Conservation (phyloP, 768 basidiomycete species). For the Amanita molliuscula region DNA sequence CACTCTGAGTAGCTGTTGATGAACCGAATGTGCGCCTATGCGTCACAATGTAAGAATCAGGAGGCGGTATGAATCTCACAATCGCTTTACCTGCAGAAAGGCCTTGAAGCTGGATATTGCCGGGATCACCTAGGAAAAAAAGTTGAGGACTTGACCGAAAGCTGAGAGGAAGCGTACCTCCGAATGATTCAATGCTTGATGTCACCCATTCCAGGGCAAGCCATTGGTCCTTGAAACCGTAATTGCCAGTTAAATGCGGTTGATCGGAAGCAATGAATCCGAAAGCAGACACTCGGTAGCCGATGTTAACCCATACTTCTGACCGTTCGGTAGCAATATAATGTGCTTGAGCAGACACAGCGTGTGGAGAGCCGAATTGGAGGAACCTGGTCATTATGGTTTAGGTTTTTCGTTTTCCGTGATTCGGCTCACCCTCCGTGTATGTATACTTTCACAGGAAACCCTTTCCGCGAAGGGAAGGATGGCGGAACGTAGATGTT, state of each 20-base stretch:
- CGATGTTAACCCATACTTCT: conserved; percentile 70
- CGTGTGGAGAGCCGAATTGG: conserved; percentile 70
- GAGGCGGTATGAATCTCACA: no score
- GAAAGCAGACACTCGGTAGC: conserved; percentile 67
- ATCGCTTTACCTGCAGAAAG: conserved; percentile 52
- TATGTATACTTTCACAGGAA: conserved; percentile 67
- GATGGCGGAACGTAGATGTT: conserved; percentile 57
- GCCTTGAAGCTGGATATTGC: conserved; percentile 52
- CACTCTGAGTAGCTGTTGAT: conserved; percentile 62
- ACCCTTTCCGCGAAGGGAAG: conserved; percentile 27
- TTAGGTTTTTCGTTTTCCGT: background rate
- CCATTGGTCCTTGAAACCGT: conserved; percentile 83
- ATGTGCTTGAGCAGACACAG: conserved; percentile 50
- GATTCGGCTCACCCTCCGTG: conserved; percentile 56
- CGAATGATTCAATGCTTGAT: conserved; percentile 57
- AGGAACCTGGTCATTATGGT: conserved; percentile 39
- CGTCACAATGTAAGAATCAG: background rate
- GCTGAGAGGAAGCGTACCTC: conserved; percentile 31
- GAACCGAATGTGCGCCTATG: conserved; percentile 62
- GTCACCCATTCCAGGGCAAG: conserved; percentile 63
- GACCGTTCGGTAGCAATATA: conserved; percentile 51
- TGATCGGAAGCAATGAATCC: conserved; percentile 64
- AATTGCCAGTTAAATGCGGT: conserved; percentile 59
- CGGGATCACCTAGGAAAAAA: conserved; percentile 38
- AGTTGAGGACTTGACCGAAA: background rate